These are phyloP conservation scores for Pseudocercospora ulei DNA, from an alignment of 2,329 filamentous ascomycete species.

Conservation along the genomic window DNA sequence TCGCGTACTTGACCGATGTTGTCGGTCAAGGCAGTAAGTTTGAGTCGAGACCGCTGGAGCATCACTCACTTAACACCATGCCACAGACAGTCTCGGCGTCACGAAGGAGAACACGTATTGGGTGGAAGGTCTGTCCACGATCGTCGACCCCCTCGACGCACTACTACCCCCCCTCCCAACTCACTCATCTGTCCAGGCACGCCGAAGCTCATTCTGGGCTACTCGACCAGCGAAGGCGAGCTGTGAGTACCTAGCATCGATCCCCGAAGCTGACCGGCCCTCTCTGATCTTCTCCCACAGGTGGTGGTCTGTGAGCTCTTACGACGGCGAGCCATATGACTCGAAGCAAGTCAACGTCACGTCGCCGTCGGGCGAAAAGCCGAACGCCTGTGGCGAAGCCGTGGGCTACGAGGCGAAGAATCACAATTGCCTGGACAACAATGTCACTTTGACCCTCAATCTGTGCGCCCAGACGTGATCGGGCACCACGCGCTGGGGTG, in stretches of 20 bases:
- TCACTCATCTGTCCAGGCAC: too few relatives aligned
- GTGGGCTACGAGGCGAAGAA: conserved; percentile 17
- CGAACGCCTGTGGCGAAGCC: conserved; percentile 13
- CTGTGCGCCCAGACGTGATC: conserved; percentile 17
- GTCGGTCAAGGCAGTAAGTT: conserved; percentile 24
- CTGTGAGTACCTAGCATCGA: neutral
- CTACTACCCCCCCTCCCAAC: too few relatives aligned
- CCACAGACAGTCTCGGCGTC: conserved; percentile 27
- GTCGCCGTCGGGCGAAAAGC: neutral
- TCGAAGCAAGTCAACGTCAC: conserved; percentile 12
- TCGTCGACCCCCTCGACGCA: neutral
- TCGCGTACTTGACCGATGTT: conserved; percentile 22
- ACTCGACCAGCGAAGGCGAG: conserved; percentile 6
- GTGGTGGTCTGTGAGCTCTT: conserved; percentile 12
- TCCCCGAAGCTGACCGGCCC: neutral
- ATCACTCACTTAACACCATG: neutral
- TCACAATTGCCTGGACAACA: conserved; percentile 22
- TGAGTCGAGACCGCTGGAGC: neutral
- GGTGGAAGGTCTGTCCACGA: neutral
- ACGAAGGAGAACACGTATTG: conserved; percentile 21
- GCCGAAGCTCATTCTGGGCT: conserved; percentile 13
- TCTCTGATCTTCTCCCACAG: neutral
- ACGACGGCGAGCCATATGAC: conserved; percentile 12
- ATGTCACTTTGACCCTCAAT: conserved; percentile 19
- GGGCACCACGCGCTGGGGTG: too few relatives aligned